A percentile compares a stretch with the other conserved stretches of the same genome.
Conservation (phyloP, 192 early-diverging fungal genomes). For the Thamnidium elegans region DNA sequence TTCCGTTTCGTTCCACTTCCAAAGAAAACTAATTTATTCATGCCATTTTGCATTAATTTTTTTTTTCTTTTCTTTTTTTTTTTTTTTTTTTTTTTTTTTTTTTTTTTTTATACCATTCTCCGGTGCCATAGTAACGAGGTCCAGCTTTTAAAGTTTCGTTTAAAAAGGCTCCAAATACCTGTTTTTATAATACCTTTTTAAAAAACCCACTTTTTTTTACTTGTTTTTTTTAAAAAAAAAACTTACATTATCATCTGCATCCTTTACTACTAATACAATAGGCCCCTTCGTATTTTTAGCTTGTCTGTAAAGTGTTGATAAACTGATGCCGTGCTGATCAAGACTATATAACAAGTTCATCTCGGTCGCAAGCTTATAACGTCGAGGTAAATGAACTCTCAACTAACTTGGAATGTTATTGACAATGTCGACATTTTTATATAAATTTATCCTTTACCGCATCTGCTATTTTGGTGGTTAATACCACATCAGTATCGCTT, state of each 20-base stretch:
- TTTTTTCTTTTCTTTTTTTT: background rate
- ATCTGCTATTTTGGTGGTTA: constrained; percentile 42
- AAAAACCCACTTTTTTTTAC: background rate
- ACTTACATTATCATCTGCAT: constrained; percentile 48
- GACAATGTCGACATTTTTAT: background rate
- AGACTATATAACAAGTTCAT: constrained; percentile 88
- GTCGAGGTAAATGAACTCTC: constrained; percentile 58
- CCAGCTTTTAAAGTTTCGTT: constrained; percentile 61
- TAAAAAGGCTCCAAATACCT: constrained; percentile 75
- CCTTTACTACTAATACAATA: constrained; percentile 64
- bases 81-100: background rate
- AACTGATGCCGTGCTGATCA: constrained; percentile 88
- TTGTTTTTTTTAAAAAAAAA: background rate
- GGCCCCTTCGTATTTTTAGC: constrained; percentile 60
- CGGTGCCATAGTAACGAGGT: constrained; percentile 74
- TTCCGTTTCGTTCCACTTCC: constrained; percentile 52
- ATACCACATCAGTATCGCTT: constrained; percentile 44
- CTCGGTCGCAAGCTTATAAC: constrained; percentile 66
- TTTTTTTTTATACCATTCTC: constrained; percentile 60
- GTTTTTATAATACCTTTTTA: background rate
- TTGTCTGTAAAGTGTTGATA: constrained; percentile 73
- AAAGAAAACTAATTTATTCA: constrained; percentile 61
- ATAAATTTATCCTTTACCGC: constrained; percentile 34
- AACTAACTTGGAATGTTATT: constrained; percentile 10
- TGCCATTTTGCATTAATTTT: background rate